A percentile compares a stretch with the other conserved stretches of the same genome.
phyloP scores from a whole-genome alignment of 192 early-diverging fungal species.

The Chytriomyces sp. region DNA sequence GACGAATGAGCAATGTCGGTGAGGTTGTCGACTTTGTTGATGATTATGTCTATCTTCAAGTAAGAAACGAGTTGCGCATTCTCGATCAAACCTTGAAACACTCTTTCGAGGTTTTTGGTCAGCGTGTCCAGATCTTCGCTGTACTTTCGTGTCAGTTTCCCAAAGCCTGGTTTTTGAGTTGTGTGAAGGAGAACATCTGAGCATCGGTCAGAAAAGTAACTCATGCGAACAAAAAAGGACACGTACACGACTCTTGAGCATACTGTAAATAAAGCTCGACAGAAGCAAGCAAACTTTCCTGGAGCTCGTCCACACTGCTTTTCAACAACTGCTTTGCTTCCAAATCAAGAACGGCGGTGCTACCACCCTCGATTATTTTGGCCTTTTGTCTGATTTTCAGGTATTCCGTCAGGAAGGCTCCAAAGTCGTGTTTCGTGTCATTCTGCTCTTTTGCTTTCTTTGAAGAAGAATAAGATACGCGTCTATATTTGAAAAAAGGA shows the following conservation, averaged over 20 bases:
- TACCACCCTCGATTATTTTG: not conserved
- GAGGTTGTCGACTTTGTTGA: not conserved
- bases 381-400: not conserved
- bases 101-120: not conserved
- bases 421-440: not conserved
- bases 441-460: not conserved
- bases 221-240: not conserved
- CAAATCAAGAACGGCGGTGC: not conserved
- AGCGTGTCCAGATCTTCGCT: not conserved
- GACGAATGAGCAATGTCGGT: not conserved
- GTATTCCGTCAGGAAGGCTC: not conserved
- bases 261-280: conserved; percentile 5
- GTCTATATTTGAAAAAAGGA: not conserved
- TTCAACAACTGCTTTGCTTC: not conserved
- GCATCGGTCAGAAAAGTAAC: not conserved
- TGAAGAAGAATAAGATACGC: not conserved
- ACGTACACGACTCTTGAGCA: not conserved
- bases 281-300: not conserved
- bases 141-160: not conserved
- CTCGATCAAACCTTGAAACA: not conserved
- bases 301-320: not conserved
- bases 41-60: not conserved
- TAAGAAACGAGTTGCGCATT: not conserved
- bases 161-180: not conserved
- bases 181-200: not conserved